phyloP scores from a whole-genome alignment of 305 asterid species.

The Plantago coronopus region DNA sequence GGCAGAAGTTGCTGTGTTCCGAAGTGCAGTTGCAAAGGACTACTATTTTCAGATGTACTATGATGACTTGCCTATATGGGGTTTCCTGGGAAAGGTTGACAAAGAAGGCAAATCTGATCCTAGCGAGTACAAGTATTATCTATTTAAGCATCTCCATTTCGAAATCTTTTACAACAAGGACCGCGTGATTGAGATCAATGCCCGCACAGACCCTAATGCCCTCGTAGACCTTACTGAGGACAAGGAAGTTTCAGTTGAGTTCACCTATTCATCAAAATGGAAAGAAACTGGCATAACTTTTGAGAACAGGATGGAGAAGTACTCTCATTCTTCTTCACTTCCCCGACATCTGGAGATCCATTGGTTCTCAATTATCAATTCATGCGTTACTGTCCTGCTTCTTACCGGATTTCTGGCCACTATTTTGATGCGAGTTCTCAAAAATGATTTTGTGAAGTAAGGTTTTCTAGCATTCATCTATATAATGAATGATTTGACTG shows the following conservation, averaged over 20 bases:
- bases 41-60: slow-evolving; percentile 89
- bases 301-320: slow-evolving; percentile 81
- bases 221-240: slow-evolving; percentile 71
- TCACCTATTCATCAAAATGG: slow-evolving; percentile 69
- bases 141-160: slow-evolving; percentile 74
- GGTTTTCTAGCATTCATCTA: slow-evolving; percentile 19
- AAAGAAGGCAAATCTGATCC: slow-evolving; percentile 78
- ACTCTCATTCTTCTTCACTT: slow-evolving; percentile 66
- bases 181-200: slow-evolving; percentile 78
- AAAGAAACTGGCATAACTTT: slow-evolving; percentile 55
- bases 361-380: slow-evolving; percentile 81
- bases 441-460: slow-evolving; percentile 78
- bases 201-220: slow-evolving; percentile 65
- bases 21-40: slow-evolving; percentile 68
- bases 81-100: slow-evolving; percentile 74
- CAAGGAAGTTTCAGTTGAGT: slow-evolving; percentile 69
- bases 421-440: slow-evolving; percentile 76
- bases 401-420: slow-evolving; percentile 78
- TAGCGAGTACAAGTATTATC: slow-evolving; percentile 62
- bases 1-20: slow-evolving; percentile 62
- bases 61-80: slow-evolving; percentile 90
- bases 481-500: too few species aligned
- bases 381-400: slow-evolving; percentile 82
- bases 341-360: slow-evolving; percentile 81
- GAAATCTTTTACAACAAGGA: slow-evolving; percentile 67